phyloP scores from a whole-genome alignment of 2,329 filamentous ascomycete species.

The Curvularia sp. region DNA sequence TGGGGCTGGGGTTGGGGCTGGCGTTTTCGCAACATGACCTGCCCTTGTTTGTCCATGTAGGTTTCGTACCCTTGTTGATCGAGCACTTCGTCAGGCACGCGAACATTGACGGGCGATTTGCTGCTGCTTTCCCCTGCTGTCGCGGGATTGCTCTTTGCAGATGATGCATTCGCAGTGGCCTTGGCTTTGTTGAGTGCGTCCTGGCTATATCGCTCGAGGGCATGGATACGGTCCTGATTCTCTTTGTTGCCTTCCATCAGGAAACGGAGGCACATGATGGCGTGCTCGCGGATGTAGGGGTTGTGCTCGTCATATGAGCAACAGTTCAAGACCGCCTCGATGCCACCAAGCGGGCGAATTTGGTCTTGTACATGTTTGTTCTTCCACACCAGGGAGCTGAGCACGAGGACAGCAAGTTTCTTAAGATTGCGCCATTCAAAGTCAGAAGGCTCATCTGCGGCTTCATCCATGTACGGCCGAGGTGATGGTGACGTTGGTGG shows the following conservation, averaged over 20 bases:
- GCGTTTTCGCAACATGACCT: constrained; percentile 56
- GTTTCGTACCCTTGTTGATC: constrained; percentile 59
- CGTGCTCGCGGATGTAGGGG: constrained; percentile 87
- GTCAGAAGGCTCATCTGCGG: constrained; percentile 66
- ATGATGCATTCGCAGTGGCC: constrained; percentile 9
- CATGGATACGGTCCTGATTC: constrained; percentile 73
- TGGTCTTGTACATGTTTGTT: constrained; percentile 85
- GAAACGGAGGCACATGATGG: constrained; percentile 60
- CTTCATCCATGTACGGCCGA: constrained; percentile 57
- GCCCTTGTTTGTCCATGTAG: constrained; percentile 58
- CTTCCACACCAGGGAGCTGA: constrained; percentile 88
- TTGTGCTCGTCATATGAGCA: constrained; percentile 93
- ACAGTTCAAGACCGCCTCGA: constrained; percentile 86
- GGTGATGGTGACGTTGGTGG: constrained; percentile 41
- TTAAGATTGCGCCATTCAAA: constrained; percentile 85
- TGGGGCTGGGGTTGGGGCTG: constrained; percentile 31
- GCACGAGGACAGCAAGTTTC: constrained; percentile 87
- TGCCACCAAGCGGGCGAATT: constrained; percentile 82
- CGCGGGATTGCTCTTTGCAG: neutral
- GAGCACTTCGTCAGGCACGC: constrained; percentile 57
- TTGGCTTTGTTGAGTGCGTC: constrained; percentile 25
- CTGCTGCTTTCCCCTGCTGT: constrained; percentile 8
- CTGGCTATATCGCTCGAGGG: constrained; percentile 56
- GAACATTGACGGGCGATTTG: constrained; percentile 36
- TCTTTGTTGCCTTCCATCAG: constrained; percentile 76